These are phyloP conservation scores for Marasmius tenuissimus DNA, from an alignment of 1,284 basidiomycete genomes.

Conservation along the genomic window DNA sequence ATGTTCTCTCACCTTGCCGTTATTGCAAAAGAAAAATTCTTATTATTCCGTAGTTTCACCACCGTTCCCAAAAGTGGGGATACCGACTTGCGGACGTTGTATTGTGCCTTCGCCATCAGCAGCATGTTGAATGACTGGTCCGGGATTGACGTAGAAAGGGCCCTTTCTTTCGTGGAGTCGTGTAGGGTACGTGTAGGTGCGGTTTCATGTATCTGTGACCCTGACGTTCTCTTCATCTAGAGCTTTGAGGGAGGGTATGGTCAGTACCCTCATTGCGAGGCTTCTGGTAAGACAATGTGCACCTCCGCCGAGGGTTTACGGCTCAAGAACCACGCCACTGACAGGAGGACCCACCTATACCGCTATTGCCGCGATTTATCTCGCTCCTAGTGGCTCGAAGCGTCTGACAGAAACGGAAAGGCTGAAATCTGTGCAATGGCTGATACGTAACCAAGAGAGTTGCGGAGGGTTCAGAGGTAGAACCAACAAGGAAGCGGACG, in stretches of 20 bases:
- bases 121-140: conserved; percentile 79
- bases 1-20: not conserved
- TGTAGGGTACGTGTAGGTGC: conserved; percentile 62
- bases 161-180: conserved; percentile 60
- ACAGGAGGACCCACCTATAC: conserved; percentile 94
- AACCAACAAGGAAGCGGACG: conserved; percentile 83
- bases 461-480: conserved; percentile 84
- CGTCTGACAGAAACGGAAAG: conserved; percentile 44
- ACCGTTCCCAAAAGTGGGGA: conserved; percentile 67
- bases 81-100: conserved; percentile 80
- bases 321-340: not conserved
- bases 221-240: conserved; percentile 37
- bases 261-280: conserved; percentile 79
- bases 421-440: conserved; percentile 69
- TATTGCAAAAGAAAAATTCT: not conserved
- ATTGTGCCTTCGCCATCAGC: conserved; percentile 86
- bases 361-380: conserved; percentile 73
- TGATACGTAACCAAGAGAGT: conserved; percentile 65
- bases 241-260: conserved; percentile 94
- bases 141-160: conserved; percentile 61
- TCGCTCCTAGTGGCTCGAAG: conserved; percentile 35
- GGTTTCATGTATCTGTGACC: conserved; percentile 3
- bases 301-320: not conserved
- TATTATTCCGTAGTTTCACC: conserved; percentile 60
- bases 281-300: conserved; percentile 60